phyloP scores from a whole-genome alignment of 2,329 filamentous ascomycete genomes.

The Colletotrichum sp. region DNA sequence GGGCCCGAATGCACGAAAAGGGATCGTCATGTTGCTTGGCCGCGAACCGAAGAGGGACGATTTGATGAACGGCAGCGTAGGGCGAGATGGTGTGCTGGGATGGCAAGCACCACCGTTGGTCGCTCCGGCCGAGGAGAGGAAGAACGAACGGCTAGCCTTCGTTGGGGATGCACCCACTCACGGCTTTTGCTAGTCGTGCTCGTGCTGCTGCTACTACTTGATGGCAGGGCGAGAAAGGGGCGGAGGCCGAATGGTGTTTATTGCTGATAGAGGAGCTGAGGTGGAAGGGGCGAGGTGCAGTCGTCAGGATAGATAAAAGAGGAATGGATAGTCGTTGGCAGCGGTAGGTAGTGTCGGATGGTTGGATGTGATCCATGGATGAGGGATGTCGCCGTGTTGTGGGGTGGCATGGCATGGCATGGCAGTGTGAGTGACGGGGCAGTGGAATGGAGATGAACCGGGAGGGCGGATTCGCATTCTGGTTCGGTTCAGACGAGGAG shows the following conservation, averaged over 20 bases:
- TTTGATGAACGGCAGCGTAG: background rate
- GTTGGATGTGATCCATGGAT: background rate
- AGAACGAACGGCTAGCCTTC: background rate
- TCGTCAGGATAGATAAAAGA: background rate
- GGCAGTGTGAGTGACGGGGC: background rate
- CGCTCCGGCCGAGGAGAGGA: background rate
- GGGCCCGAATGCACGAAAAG: background rate
- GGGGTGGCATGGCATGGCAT: background rate
- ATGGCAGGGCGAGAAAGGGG: background rate
- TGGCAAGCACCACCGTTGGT: background rate
- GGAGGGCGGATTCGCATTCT: background rate
- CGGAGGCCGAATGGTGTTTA: background rate
- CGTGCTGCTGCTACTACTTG: background rate
- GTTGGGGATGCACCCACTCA: background rate
- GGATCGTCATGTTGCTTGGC: background rate
- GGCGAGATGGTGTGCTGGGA: background rate
- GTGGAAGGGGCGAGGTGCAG: background rate
- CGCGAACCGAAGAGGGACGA: background rate
- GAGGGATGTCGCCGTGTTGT: background rate
- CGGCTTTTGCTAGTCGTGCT: background rate
- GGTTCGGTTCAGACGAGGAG: background rate
- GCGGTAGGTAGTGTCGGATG: background rate
- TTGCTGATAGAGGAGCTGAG: background rate
- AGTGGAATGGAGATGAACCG: background rate
- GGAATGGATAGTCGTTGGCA: background rate